Base-by-base conservation (phyloP, 306 rosid species). In the Castanea crenata region DNA sequence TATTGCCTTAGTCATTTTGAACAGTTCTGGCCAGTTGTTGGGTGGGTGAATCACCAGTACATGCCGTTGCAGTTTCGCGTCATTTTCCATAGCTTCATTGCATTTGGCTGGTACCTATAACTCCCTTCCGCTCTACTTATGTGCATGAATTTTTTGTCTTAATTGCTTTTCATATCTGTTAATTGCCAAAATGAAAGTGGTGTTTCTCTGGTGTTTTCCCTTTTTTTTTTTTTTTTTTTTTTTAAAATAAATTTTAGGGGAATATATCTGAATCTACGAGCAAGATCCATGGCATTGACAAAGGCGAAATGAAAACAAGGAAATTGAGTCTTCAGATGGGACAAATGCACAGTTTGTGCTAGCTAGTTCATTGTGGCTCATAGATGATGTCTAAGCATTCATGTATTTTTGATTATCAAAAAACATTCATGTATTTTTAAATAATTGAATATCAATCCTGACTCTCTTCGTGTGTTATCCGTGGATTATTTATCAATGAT, bases 11-110 rank as follows among this genome's bases (percentile, higher is more conserved):
- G 32, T 56, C 82, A 74, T 77, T 77, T 85, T 61, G 41, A 85
- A 49, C 97, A 95, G 98, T 86, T 92, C 86, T 90, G 95, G 95
- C 99, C 98, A 4, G 90, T 86, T 84, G 88, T 89, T 69, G 98
- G 96, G 21, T 92, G 91, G 96, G 87, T 95, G 86, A 95, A 95
- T 77, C 93, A 92, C 92, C 90, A 89, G 79, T 95, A 85, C 74
- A 72, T 95, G 78, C 99, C 98, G 2, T 93, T 95, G 76, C 97
- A 95, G 79, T 80, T 91, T 80, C 97, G 98, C 0, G 99, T 92
- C 46, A 72, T 95, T 77, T 86, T 95, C 88, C 94, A 92, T 69
- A 92, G 92, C 86, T 77, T 92, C 35, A 73, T 89, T 57, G 98
- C 92, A 31, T 92, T 95, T 78, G 52, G 86, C 92, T 95, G 99